These are phyloP conservation scores for Umbelopsis ramanniana DNA, from an alignment of 192 early-diverging fungal species.

Conservation along the genomic window DNA sequence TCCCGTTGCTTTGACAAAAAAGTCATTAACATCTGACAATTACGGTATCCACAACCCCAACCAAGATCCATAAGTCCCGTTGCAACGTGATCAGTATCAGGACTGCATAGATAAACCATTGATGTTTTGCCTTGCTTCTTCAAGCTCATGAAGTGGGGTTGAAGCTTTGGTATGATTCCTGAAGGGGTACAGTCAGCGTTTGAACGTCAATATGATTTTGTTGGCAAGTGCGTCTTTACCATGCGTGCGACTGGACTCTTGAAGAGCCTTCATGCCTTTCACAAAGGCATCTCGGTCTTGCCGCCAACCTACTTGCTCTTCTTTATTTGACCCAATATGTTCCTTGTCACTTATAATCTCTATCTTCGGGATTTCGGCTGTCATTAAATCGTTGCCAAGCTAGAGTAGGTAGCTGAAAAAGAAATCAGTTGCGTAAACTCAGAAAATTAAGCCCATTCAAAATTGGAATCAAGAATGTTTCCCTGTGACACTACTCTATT, in stretches of 20 bases:
- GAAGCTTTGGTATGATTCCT: constrained; percentile 25
- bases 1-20: constrained; percentile 42
- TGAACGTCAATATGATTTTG: neutral
- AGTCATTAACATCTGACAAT: constrained; percentile 69
- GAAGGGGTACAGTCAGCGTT: neutral
- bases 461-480: too few relatives aligned
- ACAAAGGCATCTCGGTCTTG: neutral
- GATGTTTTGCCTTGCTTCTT: constrained; percentile 27
- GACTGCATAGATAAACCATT: constrained; percentile 31
- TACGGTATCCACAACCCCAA: constrained; percentile 79
- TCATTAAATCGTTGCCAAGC: neutral
- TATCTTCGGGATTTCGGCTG: neutral
- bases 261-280: neutral
- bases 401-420: too few relatives aligned
- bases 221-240: neutral
- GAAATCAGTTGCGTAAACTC: too few relatives aligned
- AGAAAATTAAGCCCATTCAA: too few relatives aligned
- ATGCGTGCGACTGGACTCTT: constrained; percentile 13
- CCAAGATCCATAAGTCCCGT: constrained; percentile 50
- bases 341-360: too few relatives aligned
- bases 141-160: constrained; percentile 28
- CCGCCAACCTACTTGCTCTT: neutral
- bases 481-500: too few relatives aligned
- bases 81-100: constrained; percentile 31
- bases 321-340: too few relatives aligned